Evolutionary conservation across 805 yeast species (phyloP).

Genomic region (Saccharomyces paradoxus): DNA sequence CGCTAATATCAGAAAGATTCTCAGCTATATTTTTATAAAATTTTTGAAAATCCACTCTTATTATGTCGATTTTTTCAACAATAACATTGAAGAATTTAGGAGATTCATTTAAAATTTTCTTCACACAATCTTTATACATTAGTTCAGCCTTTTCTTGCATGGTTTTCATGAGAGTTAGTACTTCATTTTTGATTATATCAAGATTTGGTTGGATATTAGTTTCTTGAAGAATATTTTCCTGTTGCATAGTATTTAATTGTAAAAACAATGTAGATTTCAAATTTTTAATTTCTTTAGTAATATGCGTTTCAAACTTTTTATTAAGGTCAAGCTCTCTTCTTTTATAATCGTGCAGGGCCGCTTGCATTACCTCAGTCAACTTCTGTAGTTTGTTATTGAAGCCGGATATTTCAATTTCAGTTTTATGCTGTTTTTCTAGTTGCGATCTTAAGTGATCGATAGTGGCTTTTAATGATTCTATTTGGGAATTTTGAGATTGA

Average conservation of each 20-base stretch:
- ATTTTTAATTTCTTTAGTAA: constrained; percentile 17
- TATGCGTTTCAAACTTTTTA: constrained; percentile 15
- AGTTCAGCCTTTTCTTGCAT: constrained; percentile 15
- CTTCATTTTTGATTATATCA: constrained; percentile 14
- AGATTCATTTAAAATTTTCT: constrained; percentile 16
- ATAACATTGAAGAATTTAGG: constrained; percentile 18
- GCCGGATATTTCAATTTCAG: constrained; percentile 21
- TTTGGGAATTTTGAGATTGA: constrained; percentile 22
- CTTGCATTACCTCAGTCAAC: constrained; percentile 15
- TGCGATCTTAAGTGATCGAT: constrained; percentile 21
- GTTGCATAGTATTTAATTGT: constrained; percentile 10
- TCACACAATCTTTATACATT: constrained; percentile 19
- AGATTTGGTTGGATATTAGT: constrained; percentile 14
- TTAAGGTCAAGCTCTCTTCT: constrained; percentile 15
- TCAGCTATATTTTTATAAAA: constrained; percentile 14
- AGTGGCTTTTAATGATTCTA: constrained; percentile 18
- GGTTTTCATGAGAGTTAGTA: constrained; percentile 9
- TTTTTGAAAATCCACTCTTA: constrained; percentile 14
- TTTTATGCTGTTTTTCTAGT: constrained; percentile 20
- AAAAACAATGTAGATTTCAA: constrained; percentile 12
- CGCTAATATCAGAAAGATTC: constrained; percentile 26
- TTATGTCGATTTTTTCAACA: constrained; percentile 10
- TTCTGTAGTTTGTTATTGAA: constrained; percentile 16
- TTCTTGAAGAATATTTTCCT: constrained; percentile 2
- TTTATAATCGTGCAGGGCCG: constrained; percentile 15